Conservation (phyloP, 108 stramenopile genomes). For the Stephanodiscus triporus region DNA sequence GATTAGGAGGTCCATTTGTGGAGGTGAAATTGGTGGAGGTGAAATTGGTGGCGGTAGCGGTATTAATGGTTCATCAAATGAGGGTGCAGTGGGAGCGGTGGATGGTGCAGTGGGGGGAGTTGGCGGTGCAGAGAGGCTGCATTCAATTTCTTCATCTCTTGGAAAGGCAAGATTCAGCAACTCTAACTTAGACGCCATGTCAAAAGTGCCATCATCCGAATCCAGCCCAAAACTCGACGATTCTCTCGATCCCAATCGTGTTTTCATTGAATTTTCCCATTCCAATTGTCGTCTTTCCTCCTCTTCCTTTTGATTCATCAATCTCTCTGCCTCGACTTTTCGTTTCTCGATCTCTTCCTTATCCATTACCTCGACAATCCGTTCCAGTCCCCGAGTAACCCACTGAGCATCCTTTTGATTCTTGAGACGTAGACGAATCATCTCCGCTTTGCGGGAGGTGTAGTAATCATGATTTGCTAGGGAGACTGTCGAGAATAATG, state of each 20-base stretch:
- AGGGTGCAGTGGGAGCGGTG: background rate
- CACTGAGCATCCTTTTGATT: slow-evolving; percentile 59
- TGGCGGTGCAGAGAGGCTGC: slow-evolving; percentile 23
- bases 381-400: slow-evolving; percentile 68
- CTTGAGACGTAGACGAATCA: slow-evolving; percentile 35
- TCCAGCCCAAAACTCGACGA: slow-evolving; percentile 15
- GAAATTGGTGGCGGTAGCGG: slow-evolving; percentile 51
- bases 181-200: slow-evolving; percentile 34
- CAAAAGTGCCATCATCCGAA: slow-evolving; percentile 22
- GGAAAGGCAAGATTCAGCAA: background rate
- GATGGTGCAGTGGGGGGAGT: background rate
- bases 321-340: slow-evolving; percentile 27
- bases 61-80: slow-evolving; percentile 8
- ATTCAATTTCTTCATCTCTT: slow-evolving; percentile 24
- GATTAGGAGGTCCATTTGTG: slow-evolving; percentile 27
- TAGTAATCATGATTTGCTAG: slow-evolving; percentile 83
- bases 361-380: slow-evolving; percentile 79
- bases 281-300: slow-evolving; percentile 48
- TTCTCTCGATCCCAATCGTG: slow-evolving; percentile 33
- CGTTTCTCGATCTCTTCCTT: slow-evolving; percentile 53
- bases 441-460: slow-evolving; percentile 38
- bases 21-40: slow-evolving; percentile 50
- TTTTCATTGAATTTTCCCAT: slow-evolving; percentile 48
- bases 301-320: slow-evolving; percentile 44
- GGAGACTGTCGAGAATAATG: slow-evolving; percentile 66